phyloP scores from a whole-genome alignment of 352 stramenopile genomes.

The Globisporangium radiosum region DNA sequence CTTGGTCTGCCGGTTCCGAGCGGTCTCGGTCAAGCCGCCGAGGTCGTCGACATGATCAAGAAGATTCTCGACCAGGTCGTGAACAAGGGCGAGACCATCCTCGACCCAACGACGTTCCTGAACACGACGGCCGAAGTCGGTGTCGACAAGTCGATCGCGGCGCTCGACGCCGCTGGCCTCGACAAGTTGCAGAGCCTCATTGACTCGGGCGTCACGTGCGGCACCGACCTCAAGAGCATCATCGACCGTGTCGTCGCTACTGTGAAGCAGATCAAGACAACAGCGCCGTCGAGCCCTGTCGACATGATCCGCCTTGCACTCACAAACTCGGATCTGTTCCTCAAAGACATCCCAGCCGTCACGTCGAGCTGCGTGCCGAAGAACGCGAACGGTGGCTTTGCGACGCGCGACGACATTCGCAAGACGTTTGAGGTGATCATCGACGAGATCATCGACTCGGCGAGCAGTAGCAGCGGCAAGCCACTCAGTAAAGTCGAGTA shows the following conservation, averaged over 20 bases:
- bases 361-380: slow-evolving; percentile 40
- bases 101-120: slow-evolving; percentile 24
- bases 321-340: slow-evolving; percentile 26
- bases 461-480: slow-evolving; percentile 13
- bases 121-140: slow-evolving; percentile 18
- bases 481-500: slow-evolving; percentile 15
- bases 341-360: slow-evolving; percentile 35
- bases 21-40: slow-evolving; percentile 3
- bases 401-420: slow-evolving; percentile 40
- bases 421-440: slow-evolving; percentile 53
- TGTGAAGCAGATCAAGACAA: slow-evolving; percentile 32
- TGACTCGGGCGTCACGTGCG: slow-evolving; percentile 29
- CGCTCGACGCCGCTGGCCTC: not conserved
- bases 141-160: slow-evolving; percentile 1
- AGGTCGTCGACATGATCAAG: slow-evolving; percentile 11
- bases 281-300: slow-evolving; percentile 14
- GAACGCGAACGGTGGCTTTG: slow-evolving; percentile 23
- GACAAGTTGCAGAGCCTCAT: slow-evolving; percentile 27
- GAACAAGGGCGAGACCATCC: slow-evolving; percentile 32
- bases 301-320: slow-evolving; percentile 41
- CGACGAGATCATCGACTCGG: slow-evolving; percentile 40
- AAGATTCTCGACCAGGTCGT: slow-evolving; percentile 18
- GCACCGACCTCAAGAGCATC: slow-evolving; percentile 37
- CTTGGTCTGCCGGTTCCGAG: slow-evolving; percentile 17
- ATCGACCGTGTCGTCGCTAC: slow-evolving; percentile 34